Evolutionary conservation across 2,329 filamentous ascomycete species (phyloP), one percentile per base, ranked within the genome.

Genomic region (Plectosphaerella sp.): DNA sequence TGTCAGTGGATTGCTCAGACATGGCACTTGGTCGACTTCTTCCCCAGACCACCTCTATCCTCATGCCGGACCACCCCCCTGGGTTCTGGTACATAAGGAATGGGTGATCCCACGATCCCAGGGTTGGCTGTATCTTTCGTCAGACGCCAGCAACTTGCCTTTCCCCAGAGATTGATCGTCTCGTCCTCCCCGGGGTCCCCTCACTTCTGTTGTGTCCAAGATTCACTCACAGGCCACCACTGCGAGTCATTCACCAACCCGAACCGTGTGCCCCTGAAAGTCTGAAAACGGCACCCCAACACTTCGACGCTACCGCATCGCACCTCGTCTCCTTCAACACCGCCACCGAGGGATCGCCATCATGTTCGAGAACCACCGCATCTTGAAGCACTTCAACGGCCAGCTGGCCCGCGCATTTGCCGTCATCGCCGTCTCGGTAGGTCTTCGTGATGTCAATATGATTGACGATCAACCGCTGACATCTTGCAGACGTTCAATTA

Each of bases 381-480:
- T 43, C 41, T n/a, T 43, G n/a, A 43, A 43, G 41, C 41, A 43
- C 41, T 43, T 43, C 41, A 43, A 43, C 41, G n/a, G 41, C 41
- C 41, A 43, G 41, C 41, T 43, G 10, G 41, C n/a, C n/a, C 41
- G 16, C n/a, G 41, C 41, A n/a, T 43, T 43, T 43, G 41, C 41
- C 6, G 41, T 43, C 41, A 43, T 43, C 11, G 41, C 41, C 41
- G 18, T 43, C 7, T 43, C 41, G 28, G 41, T 43, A 43, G n/a
- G 41, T 43, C 41, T 18, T 33, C 5, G 28, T 12, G 28, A 9
- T 33, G 8, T 5, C 8, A 2, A 33, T 33, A 33, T 9, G 28
- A 33, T 33, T 33, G 28, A 33, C 8, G 28, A 33, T 33, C 28
- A 33, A 33, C 28, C 22, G 28, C 28, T 33, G 28, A 33, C 28